Percentiles rank a stretch among this genome's conserved stretches.
phyloP scores from a whole-genome alignment of 2,329 filamentous ascomycete species.

The Orbilia brochopaga region DNA sequence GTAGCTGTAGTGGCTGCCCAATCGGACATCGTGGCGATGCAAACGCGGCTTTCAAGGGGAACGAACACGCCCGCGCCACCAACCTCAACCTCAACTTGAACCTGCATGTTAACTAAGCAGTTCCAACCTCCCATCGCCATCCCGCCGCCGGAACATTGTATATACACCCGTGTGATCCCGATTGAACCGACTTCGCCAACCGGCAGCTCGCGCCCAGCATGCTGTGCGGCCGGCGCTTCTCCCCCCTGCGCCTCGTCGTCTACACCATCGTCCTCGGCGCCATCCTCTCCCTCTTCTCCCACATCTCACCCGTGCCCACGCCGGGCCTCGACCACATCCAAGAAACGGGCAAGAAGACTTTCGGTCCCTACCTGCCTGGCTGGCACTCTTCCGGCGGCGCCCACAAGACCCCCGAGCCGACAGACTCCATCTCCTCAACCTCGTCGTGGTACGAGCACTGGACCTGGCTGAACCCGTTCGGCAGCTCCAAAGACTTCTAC shows the following conservation, averaged over 20 bases:
- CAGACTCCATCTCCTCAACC: conserved; percentile 43
- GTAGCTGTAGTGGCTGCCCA: no score
- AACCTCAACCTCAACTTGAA: no score
- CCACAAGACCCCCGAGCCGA: conserved; percentile 63
- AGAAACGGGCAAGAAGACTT: conserved; percentile 44
- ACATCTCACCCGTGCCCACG: conserved; percentile 60
- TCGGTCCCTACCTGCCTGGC: conserved; percentile 40
- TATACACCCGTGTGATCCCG: no score
- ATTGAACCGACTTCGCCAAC: neutral
- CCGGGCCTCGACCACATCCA: conserved; percentile 47
- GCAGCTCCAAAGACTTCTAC: conserved; percentile 77
- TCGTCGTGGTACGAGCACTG: conserved; percentile 80
- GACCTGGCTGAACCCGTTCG: conserved; percentile 91
- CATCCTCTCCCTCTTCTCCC: conserved; percentile 58
- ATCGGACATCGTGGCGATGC: no score
- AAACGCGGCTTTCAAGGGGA: no score
- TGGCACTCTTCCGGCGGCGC: conserved; percentile 62
- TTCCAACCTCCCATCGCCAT: no score
- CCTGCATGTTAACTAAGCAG: no score
- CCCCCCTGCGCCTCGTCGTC: conserved; percentile 54
- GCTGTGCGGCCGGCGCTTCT: conserved; percentile 49
- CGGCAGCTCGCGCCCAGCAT: conserved; percentile 44
- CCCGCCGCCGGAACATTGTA: no score
- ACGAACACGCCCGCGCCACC: no score
- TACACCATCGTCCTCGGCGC: conserved; percentile 60